Evolutionary conservation across 1,139 yeast genomes (phyloP), one percentile per base, ranked within the genome.

Genomic region (Diutina catenulata): DNA sequence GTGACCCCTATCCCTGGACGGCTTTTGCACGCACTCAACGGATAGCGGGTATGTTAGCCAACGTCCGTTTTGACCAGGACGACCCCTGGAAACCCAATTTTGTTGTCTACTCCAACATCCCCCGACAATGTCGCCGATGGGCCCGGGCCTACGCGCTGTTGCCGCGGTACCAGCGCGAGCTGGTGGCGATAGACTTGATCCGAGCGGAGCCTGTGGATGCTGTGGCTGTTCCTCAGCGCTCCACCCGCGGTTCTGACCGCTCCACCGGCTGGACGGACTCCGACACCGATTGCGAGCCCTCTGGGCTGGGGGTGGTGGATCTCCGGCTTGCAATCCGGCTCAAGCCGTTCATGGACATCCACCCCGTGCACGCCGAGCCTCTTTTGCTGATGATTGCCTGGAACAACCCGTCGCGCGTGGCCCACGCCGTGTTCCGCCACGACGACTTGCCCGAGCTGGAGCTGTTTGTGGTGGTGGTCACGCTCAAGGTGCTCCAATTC

Each of bases 81-180:
- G 35, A 31, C 21, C 35, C 35, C 16, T 31, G 35, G 35, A 31
- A 31, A 26, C 35, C 35, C 18, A 31, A 31, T 31, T 31, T 31
- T 25, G 25, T 31, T 25, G 35, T 21, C n/a, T 21, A 24, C 35
- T 25, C 21, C 25, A 26, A 31, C 21, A 26, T 31, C 13, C 25
- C 23, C 24, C 35, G 35, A 26, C 25, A 21, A 10, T 21, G 15
- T 21, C 24, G 23, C 24, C 14, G 8, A 10, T 31, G 20, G 35
- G 35, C 35, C 15, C 24, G 15, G 13, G 4, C 9, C 9, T 31
- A 31, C 35, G 24, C 15, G 35, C 25, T 25, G n/a, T 21, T 31
- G 25, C 35, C 35, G n/a, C 20, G 35, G 19, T 31, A 31, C 26
- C 35, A 26, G 24, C 35, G 35, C 25, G 24, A 21, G 6, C 25